Conservation (phyloP, 2,329 filamentous ascomycete species). For the Hymenoscyphus fraxineus region DNA sequence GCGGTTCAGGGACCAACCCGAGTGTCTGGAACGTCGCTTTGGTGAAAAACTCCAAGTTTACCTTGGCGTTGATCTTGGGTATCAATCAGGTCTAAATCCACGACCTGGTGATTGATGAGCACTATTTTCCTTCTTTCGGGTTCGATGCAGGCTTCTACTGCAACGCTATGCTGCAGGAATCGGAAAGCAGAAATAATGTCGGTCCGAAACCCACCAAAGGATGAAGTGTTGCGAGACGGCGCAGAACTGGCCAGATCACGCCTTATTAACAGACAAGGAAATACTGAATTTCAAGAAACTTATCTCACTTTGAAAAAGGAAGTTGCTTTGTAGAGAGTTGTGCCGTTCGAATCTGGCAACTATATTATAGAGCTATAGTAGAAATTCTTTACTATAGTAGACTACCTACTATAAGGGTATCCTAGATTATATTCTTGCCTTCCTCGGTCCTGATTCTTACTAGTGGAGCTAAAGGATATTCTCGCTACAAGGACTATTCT, state of each 20-base stretch:
- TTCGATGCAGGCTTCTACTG: conserved; percentile 3
- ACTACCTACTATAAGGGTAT: too few relatives aligned
- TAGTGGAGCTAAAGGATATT: too few relatives aligned
- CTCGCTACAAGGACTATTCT: too few relatives aligned
- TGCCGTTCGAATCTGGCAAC: not conserved
- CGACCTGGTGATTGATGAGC: not conserved
- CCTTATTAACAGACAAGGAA: not conserved
- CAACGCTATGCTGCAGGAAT: not conserved
- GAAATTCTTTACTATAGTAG: not conserved
- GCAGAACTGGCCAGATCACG: not conserved
- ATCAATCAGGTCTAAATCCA: not conserved
- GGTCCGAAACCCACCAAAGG: not conserved
- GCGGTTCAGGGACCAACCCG: conserved; percentile 1
- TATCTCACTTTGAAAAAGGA: not conserved
- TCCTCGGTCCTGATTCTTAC: too few relatives aligned
- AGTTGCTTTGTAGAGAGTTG: not conserved
- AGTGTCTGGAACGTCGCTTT: not conserved
- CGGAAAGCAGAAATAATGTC: not conserved
- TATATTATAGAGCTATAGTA: not conserved
- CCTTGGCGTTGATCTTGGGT: not conserved
- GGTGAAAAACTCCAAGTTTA: not conserved
- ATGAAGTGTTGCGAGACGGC: not conserved
- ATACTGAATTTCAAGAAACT: not conserved
- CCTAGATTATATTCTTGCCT: too few relatives aligned
- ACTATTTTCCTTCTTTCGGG: not conserved